phyloP scores from a whole-genome alignment of 2,329 filamentous ascomycete genomes.

The Lomentospora prolificans region DNA sequence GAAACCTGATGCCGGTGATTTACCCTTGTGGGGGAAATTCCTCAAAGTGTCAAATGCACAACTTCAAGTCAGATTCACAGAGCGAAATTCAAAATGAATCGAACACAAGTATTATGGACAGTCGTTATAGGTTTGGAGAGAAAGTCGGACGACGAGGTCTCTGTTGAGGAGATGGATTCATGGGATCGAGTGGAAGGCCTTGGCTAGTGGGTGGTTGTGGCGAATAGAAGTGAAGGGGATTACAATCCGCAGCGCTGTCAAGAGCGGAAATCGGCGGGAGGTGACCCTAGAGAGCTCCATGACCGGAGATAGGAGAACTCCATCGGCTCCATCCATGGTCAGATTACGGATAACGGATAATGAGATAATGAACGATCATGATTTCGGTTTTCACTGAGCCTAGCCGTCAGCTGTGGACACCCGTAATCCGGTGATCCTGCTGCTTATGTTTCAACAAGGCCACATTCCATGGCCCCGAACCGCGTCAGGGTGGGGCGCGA shows the following conservation, averaged over 20 bases:
- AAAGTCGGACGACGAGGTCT: background rate
- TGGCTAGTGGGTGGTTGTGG: background rate
- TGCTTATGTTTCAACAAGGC: no score
- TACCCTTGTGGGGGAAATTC: background rate
- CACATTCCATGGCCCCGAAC: no score
- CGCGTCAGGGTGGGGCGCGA: background rate
- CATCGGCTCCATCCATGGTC: background rate
- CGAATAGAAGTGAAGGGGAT: background rate
- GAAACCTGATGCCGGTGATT: background rate
- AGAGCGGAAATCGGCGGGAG: background rate
- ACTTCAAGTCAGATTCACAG: background rate
- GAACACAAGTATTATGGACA: no score
- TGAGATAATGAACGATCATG: no score
- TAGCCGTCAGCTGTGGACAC: slow-evolving; percentile 6
- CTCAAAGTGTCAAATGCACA: background rate
- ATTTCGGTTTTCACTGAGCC: no score
- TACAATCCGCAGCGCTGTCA: background rate
- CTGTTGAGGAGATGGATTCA: background rate
- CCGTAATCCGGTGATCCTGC: background rate
- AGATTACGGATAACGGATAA: background rate
- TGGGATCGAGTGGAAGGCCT: background rate
- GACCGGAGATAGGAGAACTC: background rate
- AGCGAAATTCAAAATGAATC: background rate
- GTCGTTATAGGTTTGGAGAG: no score
- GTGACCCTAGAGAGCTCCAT: background rate